phyloP scores from a whole-genome alignment of 768 basidiomycete species.

The Suillus lakei region DNA sequence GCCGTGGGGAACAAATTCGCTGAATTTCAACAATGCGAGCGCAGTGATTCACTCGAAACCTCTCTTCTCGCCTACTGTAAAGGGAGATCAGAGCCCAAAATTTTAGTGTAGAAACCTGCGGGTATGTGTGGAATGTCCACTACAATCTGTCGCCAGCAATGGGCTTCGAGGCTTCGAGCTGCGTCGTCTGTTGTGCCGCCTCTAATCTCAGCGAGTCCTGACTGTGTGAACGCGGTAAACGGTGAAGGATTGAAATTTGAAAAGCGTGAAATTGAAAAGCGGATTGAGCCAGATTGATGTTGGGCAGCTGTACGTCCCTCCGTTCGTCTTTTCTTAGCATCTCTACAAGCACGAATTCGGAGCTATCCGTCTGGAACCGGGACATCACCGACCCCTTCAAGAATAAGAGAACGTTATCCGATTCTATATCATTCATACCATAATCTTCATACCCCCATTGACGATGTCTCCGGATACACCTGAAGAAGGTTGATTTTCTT shows the following conservation, averaged over 20 bases:
- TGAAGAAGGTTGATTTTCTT: conserved; percentile 28
- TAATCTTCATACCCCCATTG: conserved; percentile 24
- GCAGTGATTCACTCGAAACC: no score
- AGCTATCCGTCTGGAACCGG: conserved; percentile 79
- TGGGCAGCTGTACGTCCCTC: conserved; percentile 31
- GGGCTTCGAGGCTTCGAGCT: no score
- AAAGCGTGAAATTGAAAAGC: conserved; percentile 25
- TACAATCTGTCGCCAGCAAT: no score
- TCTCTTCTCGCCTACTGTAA: no score
- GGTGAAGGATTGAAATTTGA: conserved; percentile 21
- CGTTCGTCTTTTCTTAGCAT: conserved; percentile 50
- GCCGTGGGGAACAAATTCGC: no score
- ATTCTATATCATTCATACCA: conserved; percentile 17
- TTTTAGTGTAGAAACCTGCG: no score
- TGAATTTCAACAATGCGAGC: no score
- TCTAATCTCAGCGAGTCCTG: no score
- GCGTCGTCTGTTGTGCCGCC: no score
- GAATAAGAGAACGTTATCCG: background rate
- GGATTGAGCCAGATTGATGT: conserved; percentile 19
- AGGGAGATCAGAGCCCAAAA: no score
- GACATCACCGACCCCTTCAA: conserved; percentile 66
- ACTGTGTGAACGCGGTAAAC: conserved; percentile 30
- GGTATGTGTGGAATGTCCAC: no score
- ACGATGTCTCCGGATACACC: conserved; percentile 26
- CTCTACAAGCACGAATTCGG: conserved; percentile 75